Evolutionary conservation across 768 basidiomycete genomes (phyloP), one percentile per base, ranked within the genome.

Genomic region (Podaxis sp.): DNA sequence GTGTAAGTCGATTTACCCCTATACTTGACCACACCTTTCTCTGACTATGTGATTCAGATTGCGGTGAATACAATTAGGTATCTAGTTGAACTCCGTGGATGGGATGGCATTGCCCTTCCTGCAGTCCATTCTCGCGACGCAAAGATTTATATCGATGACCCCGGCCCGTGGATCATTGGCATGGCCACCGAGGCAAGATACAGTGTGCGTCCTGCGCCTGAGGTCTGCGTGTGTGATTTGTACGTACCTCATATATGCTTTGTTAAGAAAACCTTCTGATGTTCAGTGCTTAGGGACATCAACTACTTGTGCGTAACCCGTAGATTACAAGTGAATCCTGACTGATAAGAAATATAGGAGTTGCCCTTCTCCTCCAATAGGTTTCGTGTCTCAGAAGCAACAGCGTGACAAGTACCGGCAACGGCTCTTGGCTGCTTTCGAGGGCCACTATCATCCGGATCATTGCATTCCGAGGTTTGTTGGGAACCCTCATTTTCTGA

Each of bases 161-260:
- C 96, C 48, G 96, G 96, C 38, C 96, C 96, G 64, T 99, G 94
- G 88, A 95, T 99, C 68, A 85, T 98, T 74, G 96, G 93, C 39
- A 80, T 96, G 42, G 87, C 93, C 11, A 92, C 92, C 1, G 90
- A 96, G 71, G 89, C 91, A 7, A 83, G 93, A 63, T 90, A 93
- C 72, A 84, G 90, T 66, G 79, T 93, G 19, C 81, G 89, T 28
- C 84, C 89, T 8, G 79, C 87, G 1, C 79, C 90, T 0, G 96
- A 98, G 71, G 88, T 96, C 36, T 94, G 92, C 70, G 80, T 97
- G 46, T 87, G 92, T 67, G 94, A 96, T 74, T 75, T 96, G 85
- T 95, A 80, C 73, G 87, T 82, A 24, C 24, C 28, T 61, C 17
- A 26, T 40, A 17, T 44, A 15, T 22, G 2, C 11, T 22, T 26